Conservation (phyloP, 73 alveolate genomes). For the Breviolum minutum region DNA sequence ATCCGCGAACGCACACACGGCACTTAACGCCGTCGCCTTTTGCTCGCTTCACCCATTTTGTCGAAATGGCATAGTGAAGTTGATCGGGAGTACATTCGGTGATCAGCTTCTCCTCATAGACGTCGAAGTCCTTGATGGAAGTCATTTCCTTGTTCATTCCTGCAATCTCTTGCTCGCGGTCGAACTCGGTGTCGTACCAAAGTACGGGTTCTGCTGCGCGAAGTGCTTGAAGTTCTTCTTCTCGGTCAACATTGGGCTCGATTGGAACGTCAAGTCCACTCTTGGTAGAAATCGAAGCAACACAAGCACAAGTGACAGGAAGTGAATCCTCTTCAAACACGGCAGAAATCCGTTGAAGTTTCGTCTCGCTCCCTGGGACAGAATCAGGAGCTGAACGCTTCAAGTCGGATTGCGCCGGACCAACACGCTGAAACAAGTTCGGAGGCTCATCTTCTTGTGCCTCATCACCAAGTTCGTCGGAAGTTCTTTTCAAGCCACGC, state of each 20-base stretch:
- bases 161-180: not conserved
- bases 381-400: not conserved
- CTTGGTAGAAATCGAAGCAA: not conserved
- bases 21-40: slow-evolving; percentile 9
- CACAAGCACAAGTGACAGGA: not conserved
- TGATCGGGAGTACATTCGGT: not conserved
- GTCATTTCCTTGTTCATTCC: not conserved
- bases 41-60: slow-evolving; percentile 22
- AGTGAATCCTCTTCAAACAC: not conserved
- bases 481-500: not conserved
- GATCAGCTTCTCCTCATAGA: not conserved
- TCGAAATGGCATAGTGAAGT: not conserved
- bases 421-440: not conserved
- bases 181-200: slow-evolving; percentile 34
- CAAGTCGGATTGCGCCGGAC: not conserved
- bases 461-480: not conserved
- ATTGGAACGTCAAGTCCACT: slow-evolving; percentile 29
- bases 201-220: not conserved
- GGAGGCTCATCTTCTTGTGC: not conserved
- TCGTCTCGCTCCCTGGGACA: not conserved
- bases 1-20: not conserved
- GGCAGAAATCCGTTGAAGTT: slow-evolving; percentile 20
- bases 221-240: not conserved
- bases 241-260: not conserved
- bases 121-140: not conserved